Evolutionary conservation across 164 flowering plant species (phyloP).

Genomic region (Paratinospora sagittata): DNA sequence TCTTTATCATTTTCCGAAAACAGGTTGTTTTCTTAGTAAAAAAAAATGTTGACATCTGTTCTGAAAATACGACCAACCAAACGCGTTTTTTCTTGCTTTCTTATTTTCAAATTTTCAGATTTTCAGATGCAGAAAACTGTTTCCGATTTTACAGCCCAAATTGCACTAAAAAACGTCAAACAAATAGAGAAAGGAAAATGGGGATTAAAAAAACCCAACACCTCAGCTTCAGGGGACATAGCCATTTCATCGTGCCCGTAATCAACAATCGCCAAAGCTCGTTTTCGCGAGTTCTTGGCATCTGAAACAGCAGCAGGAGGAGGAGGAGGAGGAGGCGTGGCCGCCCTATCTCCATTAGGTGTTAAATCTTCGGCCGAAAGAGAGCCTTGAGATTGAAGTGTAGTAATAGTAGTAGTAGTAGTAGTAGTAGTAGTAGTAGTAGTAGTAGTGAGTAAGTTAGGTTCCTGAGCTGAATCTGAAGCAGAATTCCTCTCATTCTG

Average conservation of each 20-base stretch:
- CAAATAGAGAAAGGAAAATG: too few relatives aligned
- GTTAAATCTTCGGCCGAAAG: slow-evolving; percentile 11
- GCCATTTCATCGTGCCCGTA: slow-evolving; percentile 81
- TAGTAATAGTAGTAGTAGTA: too few relatives aligned
- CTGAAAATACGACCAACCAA: too few relatives aligned
- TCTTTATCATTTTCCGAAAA: too few relatives aligned
- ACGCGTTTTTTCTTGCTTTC: too few relatives aligned
- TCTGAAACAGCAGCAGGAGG: slow-evolving; percentile 10
- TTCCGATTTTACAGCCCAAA: background rate
- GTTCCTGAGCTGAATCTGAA: slow-evolving; percentile 18
- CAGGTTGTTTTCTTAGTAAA: too few relatives aligned
- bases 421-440: too few relatives aligned
- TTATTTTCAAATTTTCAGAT: too few relatives aligned
- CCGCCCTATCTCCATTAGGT: slow-evolving; percentile 7
- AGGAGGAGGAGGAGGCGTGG: too few relatives aligned
- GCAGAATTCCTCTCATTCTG: slow-evolving; percentile 2
- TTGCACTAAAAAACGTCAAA: background rate
- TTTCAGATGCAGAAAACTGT: too few relatives aligned
- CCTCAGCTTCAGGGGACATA: slow-evolving; percentile 95
- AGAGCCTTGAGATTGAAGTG: slow-evolving; percentile 10
- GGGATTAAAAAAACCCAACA: slow-evolving; percentile 17
- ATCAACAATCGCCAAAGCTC: slow-evolving; percentile 54
- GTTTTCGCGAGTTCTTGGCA: slow-evolving; percentile 21
- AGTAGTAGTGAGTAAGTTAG: too few relatives aligned
- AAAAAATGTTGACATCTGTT: too few relatives aligned